phyloP scores from a whole-genome alignment of 371 early-diverging fungal genomes.

The Mucor piriformis region DNA sequence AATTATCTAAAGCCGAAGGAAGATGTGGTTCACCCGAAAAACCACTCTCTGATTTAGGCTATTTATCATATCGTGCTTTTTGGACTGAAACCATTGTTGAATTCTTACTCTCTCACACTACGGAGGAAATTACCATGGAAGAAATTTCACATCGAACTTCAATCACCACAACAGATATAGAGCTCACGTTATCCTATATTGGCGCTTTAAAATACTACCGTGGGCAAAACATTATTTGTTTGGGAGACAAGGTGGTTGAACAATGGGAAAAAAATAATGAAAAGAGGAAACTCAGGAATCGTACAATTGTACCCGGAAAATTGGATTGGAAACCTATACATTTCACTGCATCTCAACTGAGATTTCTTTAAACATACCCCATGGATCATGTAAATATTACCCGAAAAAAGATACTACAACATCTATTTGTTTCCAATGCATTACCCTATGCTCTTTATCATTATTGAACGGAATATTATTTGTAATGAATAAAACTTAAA shows the following conservation, averaged over 20 bases:
- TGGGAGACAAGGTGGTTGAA: conserved; percentile 87
- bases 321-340: conserved; percentile 82
- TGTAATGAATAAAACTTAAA: not conserved
- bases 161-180: conserved; percentile 92
- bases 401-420: not conserved
- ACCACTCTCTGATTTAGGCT: conserved; percentile 98
- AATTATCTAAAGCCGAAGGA: conserved; percentile 95
- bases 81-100: conserved; percentile 92
- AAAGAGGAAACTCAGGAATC: conserved; percentile 56
- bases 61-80: conserved; percentile 94
- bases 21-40: conserved; percentile 98
- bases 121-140: conserved; percentile 71
- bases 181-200: conserved; percentile 91
- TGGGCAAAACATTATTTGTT: conserved; percentile 90
- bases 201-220: conserved; percentile 95
- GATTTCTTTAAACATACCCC: conserved; percentile 57
- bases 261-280: conserved; percentile 72
- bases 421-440: not conserved
- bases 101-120: conserved; percentile 45
- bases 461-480: conserved; percentile 8
- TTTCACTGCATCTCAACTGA: conserved; percentile 78
- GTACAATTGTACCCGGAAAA: conserved; percentile 79
- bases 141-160: conserved; percentile 88
- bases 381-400: not conserved
- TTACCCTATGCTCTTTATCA: not conserved